Base-by-base conservation (phyloP, 768 basidiomycete species). In the Auricularia heimuer region DNA sequence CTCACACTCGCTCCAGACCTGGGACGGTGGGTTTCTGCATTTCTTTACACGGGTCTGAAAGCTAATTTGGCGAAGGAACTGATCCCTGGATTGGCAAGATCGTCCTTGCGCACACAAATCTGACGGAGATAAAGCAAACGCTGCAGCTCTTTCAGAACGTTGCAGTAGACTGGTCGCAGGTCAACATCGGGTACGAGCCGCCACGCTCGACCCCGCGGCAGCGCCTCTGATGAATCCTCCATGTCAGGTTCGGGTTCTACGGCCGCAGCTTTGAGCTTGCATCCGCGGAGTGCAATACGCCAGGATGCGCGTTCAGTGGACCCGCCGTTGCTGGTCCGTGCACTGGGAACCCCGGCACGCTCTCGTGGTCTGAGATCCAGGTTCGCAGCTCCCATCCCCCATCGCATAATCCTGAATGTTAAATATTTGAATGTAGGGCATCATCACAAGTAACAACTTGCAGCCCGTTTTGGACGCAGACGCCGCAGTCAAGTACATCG, bases 141-240 rank as follows among this genome's bases (percentile, higher is more conserved):
- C 24, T 66, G n/a, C 16, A 66, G 18, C 65, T 66, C 45, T 66
- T 65, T 44, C 29, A 33, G 35, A n/a, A 45, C 29, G 64, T 51
- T 10, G 65, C 35, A 18, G 54, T 66, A 34, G n/a, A 54, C 14
- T 64, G 44, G 6, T 8, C 4, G 36, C 63, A 65, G 7, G 24
- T 24, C 24, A 24, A 24, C 24, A 24, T 24, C 24, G 24, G 24
- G 24, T 24, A 24, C 24, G 24, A 24, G 24, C 24, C 24, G 24
- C 24, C 24, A 24, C 24, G 24, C 24, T 24, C 24, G 24, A 24
- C 24, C 24, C 24, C 24, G 24, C 24, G 24, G 24, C 24, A 24
- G 24, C 24, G 24, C 24, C 24, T 24, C 24, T 24, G 24, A 24
- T 24, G 24, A 24, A 24, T 24, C 24, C 45, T 66, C 18, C 12